Evolutionary conservation across 2,329 filamentous ascomycete species (phyloP).

Genomic region (Basipetospora chlamydospora): DNA sequence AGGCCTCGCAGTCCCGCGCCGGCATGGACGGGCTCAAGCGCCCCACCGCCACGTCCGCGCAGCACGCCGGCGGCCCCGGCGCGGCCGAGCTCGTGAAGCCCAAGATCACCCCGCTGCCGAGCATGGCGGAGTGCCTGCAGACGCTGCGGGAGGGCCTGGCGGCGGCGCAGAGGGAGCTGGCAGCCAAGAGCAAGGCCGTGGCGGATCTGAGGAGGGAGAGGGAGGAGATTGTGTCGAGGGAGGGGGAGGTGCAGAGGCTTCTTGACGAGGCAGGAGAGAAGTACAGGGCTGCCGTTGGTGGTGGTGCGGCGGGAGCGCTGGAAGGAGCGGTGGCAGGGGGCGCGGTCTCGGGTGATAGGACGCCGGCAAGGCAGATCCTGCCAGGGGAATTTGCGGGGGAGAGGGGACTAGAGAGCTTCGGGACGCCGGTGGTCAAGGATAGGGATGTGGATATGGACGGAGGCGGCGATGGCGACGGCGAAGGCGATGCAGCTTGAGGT

Average conservation of each 20-base stretch:
- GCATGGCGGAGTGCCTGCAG: slow-evolving; percentile 51
- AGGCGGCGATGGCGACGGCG: background rate
- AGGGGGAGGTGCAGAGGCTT: slow-evolving; percentile 66
- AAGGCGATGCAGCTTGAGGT: too few relatives aligned
- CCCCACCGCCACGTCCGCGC: slow-evolving; percentile 3
- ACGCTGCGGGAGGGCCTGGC: slow-evolving; percentile 46
- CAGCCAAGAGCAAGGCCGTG: slow-evolving; percentile 45
- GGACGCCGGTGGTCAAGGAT: slow-evolving; percentile 19
- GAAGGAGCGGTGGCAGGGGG: too few relatives aligned
- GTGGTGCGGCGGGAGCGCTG: slow-evolving; percentile 1
- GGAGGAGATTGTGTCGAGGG: slow-evolving; percentile 49
- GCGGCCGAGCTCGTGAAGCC: too few relatives aligned
- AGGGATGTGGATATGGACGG: slow-evolving; percentile 11
- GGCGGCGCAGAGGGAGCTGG: slow-evolving; percentile 48
- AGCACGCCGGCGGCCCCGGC: too few relatives aligned
- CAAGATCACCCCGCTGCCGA: slow-evolving; percentile 65
- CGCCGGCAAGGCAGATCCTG: slow-evolving; percentile 9
- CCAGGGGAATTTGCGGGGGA: slow-evolving; percentile 16
- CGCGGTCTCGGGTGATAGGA: too few relatives aligned
- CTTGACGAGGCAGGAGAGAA: slow-evolving; percentile 67
- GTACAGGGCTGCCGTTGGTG: slow-evolving; percentile 29
- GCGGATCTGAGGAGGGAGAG: slow-evolving; percentile 55
- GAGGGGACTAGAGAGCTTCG: slow-evolving; percentile 32
- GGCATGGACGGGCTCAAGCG: slow-evolving; percentile 57
- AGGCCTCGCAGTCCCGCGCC: slow-evolving; percentile 69